A percentile compares a stretch with the other conserved stretches of the same genome.
phyloP scores from a whole-genome alignment of 352 stramenopile species.

The Peronosclerospora sorghi region DNA sequence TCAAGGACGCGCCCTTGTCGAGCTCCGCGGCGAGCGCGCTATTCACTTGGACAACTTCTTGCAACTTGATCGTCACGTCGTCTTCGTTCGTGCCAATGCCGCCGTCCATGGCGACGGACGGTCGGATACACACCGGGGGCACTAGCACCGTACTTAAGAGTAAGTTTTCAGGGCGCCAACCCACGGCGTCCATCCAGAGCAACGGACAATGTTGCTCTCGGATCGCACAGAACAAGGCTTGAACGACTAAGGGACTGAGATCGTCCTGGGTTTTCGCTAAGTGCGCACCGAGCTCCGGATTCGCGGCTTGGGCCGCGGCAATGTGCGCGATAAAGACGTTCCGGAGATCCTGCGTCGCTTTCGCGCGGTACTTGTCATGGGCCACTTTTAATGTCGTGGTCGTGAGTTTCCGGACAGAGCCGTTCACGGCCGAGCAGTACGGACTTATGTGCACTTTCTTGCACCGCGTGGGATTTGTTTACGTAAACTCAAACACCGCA shows the following conservation, averaged over 20 bases:
- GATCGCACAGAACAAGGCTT: slow-evolving; percentile 93
- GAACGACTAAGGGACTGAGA: slow-evolving; percentile 84
- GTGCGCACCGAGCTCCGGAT: slow-evolving; percentile 77
- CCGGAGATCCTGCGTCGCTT: slow-evolving; percentile 68
- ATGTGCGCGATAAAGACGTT: slow-evolving; percentile 84
- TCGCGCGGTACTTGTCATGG: slow-evolving; percentile 94
- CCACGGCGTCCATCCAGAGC: slow-evolving; percentile 92
- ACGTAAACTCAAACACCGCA: slow-evolving; percentile 63
- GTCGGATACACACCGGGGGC: slow-evolving; percentile 97
- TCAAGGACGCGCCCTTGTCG: slow-evolving; percentile 91
- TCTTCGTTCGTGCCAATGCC: slow-evolving; percentile 95
- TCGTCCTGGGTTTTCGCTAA: slow-evolving; percentile 86
- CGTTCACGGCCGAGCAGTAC: slow-evolving; percentile 93
- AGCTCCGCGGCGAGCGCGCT: slow-evolving; percentile 90
- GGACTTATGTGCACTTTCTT: slow-evolving; percentile 95
- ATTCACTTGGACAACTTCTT: slow-evolving; percentile 99
- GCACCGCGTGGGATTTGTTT: slow-evolving; percentile 95
- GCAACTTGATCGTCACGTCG: slow-evolving; percentile 97
- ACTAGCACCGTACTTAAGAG: slow-evolving; percentile 96
- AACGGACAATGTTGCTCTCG: slow-evolving; percentile 96
- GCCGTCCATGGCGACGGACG: slow-evolving; percentile 96
- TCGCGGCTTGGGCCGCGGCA: slow-evolving; percentile 56
- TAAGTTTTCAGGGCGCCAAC: slow-evolving; percentile 95
- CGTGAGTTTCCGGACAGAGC: slow-evolving; percentile 96
- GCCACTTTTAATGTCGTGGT: slow-evolving; percentile 96